phyloP scores from a whole-genome alignment of 441 rosid genomes.

The Codiaeum variegatum region DNA sequence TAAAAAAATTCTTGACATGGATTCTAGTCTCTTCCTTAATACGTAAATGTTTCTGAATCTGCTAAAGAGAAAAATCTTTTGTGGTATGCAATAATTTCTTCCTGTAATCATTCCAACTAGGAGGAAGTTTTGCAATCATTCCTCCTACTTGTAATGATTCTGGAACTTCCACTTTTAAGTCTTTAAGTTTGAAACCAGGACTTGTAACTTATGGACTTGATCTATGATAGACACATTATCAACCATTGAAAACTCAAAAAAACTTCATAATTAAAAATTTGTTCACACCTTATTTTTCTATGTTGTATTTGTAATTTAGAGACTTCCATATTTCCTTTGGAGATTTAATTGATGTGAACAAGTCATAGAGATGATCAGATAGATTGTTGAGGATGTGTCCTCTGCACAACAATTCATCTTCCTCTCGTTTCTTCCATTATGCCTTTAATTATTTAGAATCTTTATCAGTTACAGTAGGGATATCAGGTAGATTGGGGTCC shows the following conservation, averaged over 20 bases:
- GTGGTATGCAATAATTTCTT: neutral
- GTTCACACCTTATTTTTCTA: neutral
- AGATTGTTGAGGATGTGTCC: neutral
- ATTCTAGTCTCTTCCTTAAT: constrained; percentile 5
- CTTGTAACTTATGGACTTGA: constrained; percentile 6
- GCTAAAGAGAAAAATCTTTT: neutral
- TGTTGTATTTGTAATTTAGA: neutral
- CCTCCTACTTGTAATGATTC: neutral
- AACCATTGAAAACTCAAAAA: neutral
- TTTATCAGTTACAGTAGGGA: too few species aligned
- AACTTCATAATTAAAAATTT: neutral
- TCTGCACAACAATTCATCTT: neutral
- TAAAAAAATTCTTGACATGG: neutral
- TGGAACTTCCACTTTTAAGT: neutral
- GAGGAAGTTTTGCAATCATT: constrained; percentile 14
- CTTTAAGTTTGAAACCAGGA: constrained; percentile 6
- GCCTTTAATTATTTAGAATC: neutral
- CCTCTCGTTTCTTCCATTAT: neutral
- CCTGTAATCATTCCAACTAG: constrained; percentile 17
- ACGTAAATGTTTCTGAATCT: neutral
- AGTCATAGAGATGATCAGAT: neutral
- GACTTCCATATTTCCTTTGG: neutral
- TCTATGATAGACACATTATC: neutral
- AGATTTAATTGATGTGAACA: neutral
- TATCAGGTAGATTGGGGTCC: neutral